Percentiles rank a stretch among this genome's conserved stretches.
Conservation (phyloP, 106 monocot genomes). For the Dendrobium huoshanense region DNA sequence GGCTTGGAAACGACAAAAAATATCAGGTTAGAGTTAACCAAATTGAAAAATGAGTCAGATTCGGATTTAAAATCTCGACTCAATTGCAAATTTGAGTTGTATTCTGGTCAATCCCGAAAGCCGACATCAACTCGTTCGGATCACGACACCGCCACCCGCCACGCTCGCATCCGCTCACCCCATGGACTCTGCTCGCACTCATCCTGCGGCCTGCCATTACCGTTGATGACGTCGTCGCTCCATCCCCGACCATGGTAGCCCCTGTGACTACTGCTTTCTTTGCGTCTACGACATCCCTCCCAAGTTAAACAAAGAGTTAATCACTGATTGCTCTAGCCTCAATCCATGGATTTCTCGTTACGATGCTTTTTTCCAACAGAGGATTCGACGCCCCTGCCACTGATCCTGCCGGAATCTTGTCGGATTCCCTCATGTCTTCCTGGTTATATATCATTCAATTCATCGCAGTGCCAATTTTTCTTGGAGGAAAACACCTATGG, state of each 20-base stretch:
- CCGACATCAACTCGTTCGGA: too few relatives aligned
- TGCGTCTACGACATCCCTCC: slow-evolving; percentile 85
- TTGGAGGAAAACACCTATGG: slow-evolving; percentile 62
- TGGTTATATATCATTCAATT: slow-evolving; percentile 90
- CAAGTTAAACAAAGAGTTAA: slow-evolving; percentile 31
- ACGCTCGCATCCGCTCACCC: slow-evolving; percentile 14
- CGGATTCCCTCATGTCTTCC: slow-evolving; percentile 26
- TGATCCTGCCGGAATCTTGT: slow-evolving; percentile 42
- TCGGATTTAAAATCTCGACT: too few relatives aligned
- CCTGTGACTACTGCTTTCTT: slow-evolving; percentile 34
- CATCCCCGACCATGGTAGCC: neutral
- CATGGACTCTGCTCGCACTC: slow-evolving; percentile 11
- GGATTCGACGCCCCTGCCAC: slow-evolving; percentile 42
- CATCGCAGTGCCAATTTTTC: slow-evolving; percentile 66
- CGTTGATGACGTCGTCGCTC: neutral
- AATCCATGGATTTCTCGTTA: slow-evolving; percentile 49
- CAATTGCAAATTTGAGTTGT: too few relatives aligned
- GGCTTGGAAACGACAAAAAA: too few relatives aligned
- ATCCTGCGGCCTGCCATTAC: slow-evolving; percentile 8
- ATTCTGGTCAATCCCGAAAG: too few relatives aligned
- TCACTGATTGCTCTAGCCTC: slow-evolving; percentile 28
- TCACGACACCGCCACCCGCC: slow-evolving; percentile 10
- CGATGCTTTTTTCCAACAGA: slow-evolving; percentile 43
- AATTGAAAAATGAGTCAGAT: too few relatives aligned
- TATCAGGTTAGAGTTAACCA: too few relatives aligned